A percentile compares a stretch with the other conserved stretches of the same genome.
Evolutionary conservation across 2,329 filamentous ascomycete genomes (phyloP).

Genomic region (Trichoderma semiorbis): DNA sequence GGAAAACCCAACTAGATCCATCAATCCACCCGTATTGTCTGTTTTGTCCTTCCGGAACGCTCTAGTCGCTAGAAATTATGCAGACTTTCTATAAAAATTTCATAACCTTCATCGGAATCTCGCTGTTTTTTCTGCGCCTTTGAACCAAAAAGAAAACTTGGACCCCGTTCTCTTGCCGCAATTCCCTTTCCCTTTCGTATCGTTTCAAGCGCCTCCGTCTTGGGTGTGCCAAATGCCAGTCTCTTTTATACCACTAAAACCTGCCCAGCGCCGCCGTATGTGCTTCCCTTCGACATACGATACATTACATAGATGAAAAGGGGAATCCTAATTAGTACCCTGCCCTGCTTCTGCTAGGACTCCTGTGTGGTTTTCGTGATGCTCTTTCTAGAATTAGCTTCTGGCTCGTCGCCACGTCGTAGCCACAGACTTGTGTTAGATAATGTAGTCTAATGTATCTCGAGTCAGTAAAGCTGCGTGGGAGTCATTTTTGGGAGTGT

Average conservation of each 20-base stretch:
- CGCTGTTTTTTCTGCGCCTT: conserved; percentile 2
- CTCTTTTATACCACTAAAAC: neutral
- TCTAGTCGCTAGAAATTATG: conserved; percentile 2
- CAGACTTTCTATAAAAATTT: neutral
- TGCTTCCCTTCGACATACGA: neutral
- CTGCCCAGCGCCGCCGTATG: neutral
- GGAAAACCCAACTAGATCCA: neutral
- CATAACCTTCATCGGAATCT: conserved; percentile 7
- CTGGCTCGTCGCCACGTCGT: conserved; percentile 50
- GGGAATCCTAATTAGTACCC: conserved; percentile 7
- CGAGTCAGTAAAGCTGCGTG: conserved; percentile 23
- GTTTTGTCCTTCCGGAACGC: neutral
- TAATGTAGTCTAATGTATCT: conserved; percentile 43
- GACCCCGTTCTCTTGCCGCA: neutral
- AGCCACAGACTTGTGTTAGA: conserved; percentile 50
- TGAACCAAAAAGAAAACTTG: neutral
- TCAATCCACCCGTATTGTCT: neutral
- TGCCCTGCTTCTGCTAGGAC: conserved; percentile 25
- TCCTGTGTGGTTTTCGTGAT: conserved; percentile 27
- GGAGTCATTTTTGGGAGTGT: neutral
- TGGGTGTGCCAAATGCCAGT: neutral
- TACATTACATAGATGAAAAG: neutral
- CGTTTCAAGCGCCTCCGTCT: neutral
- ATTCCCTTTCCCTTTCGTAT: neutral
- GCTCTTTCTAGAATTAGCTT: conserved; percentile 43